Evolutionary conservation across 1,284 basidiomycete genomes (phyloP), one percentile per base, ranked within the genome.

Genomic region (Puccinia polysora): DNA sequence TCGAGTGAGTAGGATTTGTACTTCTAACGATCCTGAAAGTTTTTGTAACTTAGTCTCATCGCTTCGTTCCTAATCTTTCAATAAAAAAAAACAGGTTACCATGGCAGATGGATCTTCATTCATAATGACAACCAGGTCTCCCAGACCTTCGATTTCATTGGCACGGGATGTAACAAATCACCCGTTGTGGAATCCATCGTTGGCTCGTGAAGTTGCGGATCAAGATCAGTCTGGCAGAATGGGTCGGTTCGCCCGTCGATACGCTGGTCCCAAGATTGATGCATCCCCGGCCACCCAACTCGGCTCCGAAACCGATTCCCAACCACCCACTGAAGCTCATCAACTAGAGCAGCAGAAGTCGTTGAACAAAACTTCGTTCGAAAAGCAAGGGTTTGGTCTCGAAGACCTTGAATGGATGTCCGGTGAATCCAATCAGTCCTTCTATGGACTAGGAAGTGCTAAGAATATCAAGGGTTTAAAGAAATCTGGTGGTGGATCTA

Each of bases 321-420:
- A 64, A 53, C 36, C 65, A 14, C 5, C 64, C 14, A n/a, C 52
- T 15, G 18, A 34, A 18, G 18, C 23, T 1, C 25, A 30, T 36
- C 23, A 59, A 47, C 14, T 1, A 47, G 1, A n/a, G 5, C 4
- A 34, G 28, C 10, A 18, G 6, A 40, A 18, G 14, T 15, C 36
- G 4, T 25, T n/a, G 5, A 70, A 38, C 18, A 36, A 60, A 20
- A 38, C 2, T 23, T 8, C 23, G 8, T 59, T 60, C 30, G 32
- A 53, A 45, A 2, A 52, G 40, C 56, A 50, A 25, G 63, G 63
- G 4, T 65, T 65, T n/a, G 63, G 63, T 0, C 2, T 49, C 12
- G 58, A 62, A 7, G 68, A 70, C 28, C 45, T 70, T 10, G 45
- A 70, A n/a, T 70, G 68, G 68, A 70, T 70, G 14, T 70, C 68